Evolutionary conservation across 176 grass and related monocot genomes (phyloP), one percentile per base, ranked within the genome.

Genomic region (Cenchrus americanus): DNA sequence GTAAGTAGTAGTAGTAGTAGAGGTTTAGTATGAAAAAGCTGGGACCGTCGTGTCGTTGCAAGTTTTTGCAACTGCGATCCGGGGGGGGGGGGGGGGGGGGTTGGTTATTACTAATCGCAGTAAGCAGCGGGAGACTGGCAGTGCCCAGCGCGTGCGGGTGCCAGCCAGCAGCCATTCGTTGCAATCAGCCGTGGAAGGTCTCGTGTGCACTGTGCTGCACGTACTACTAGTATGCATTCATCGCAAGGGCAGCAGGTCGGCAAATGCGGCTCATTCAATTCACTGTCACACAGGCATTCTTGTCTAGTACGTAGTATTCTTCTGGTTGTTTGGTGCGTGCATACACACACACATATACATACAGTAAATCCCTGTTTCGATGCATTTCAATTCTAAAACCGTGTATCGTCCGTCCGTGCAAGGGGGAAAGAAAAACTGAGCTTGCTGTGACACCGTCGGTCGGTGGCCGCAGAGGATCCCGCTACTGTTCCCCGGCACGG

Each of bases 401-500:
- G 27, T 30, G 27, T 30, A 30, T 30, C 27, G 27, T 30, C 27
- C 27, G 27, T 30, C 27, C 27, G 27, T 30, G 27, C 27, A 30
- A 30, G 27, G 0, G 27, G 0, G 2, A 30, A 30, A 30, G 27
- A 27, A 30, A 2, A 30, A 30, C 27, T 30, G 27, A 30, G 27
- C 27, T 30, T 30, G 27, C 0, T 30, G 27, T 30, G 27, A 30
- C 27, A 30, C 27, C 3, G 42, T 9, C 41, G 15, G 42, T 9
- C 41, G 15, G 57, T 5, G 43, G 9, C 43, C 62, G 44, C 79
- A 82, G 64, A 62, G 46, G 86, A 87, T 83, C 79, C 4, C 32
- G 13, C 24, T 66, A 59, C 65, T 12, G 48, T 53, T n/a, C 40
- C 40, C 14, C 18, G 5, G 18, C 21, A 14, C 43, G 10, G 6